phyloP scores from a whole-genome alignment of 177 flowering plant species.

The Vitis hybrid region DNA sequence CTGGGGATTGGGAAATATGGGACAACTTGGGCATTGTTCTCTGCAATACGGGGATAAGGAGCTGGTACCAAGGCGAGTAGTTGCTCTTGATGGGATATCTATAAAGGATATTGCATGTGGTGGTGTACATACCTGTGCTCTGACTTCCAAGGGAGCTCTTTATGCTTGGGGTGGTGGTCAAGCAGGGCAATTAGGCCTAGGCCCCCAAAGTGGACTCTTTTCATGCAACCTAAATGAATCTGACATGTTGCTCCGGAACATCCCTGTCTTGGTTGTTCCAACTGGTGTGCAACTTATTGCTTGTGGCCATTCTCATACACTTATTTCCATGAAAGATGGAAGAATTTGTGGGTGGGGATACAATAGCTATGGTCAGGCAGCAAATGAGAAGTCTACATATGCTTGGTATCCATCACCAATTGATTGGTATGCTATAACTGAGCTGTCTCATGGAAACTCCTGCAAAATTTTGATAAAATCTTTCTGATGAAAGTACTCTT shows the following conservation, averaged over 20 bases:
- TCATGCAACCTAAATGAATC: slow-evolving; percentile 62
- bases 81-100: slow-evolving; percentile 70
- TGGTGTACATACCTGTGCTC: slow-evolving; percentile 92
- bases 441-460: background rate
- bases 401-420: slow-evolving; percentile 99
- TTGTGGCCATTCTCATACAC: slow-evolving; percentile 96
- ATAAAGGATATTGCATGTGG: slow-evolving; percentile 83
- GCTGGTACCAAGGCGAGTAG: slow-evolving; percentile 91
- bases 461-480: background rate
- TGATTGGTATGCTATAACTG: slow-evolving; percentile 68
- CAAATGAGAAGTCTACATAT: slow-evolving; percentile 79
- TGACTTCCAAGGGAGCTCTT: slow-evolving; percentile 78
- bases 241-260: slow-evolving; percentile 60
- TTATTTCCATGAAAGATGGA: slow-evolving; percentile 73
- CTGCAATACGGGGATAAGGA: slow-evolving; percentile 93
- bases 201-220: slow-evolving; percentile 77
- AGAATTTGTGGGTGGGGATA: slow-evolving; percentile 96
- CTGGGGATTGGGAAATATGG: slow-evolving; percentile 94
- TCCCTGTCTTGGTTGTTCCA: slow-evolving; percentile 81
- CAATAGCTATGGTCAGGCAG: slow-evolving; percentile 95
- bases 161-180: slow-evolving; percentile 99
- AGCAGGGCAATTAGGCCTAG: slow-evolving; percentile 90
- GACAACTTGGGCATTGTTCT: slow-evolving; percentile 95
- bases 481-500: slow-evolving; percentile 13
- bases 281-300: slow-evolving; percentile 70